Percentiles rank a stretch among this genome's conserved stretches.
Conservation (phyloP, 257 asterid genomes). For the Cynanchum wilfordii region DNA sequence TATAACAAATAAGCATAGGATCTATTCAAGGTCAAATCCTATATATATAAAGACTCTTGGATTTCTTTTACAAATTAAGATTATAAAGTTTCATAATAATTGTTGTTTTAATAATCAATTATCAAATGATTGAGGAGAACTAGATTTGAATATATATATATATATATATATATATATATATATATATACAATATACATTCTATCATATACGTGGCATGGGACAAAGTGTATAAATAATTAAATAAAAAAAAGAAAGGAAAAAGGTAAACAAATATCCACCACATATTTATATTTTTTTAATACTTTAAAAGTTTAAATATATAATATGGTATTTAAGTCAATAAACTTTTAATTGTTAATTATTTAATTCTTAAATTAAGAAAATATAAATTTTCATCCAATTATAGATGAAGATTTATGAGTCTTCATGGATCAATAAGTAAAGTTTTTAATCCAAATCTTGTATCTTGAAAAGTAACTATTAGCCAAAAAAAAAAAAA, state of each 20-base stretch:
- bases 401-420: too few species aligned
- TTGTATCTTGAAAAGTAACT: too few species aligned
- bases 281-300: background rate
- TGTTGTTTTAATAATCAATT: background rate
- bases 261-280: background rate
- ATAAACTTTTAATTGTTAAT: too few species aligned
- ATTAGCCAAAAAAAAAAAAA: too few species aligned
- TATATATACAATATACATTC: too few species aligned
- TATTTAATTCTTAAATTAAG: too few species aligned
- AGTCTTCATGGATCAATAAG: too few species aligned
- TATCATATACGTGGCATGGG: background rate
- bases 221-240: background rate
- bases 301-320: too few species aligned
- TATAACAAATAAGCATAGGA: background rate
- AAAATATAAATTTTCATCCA: too few species aligned
- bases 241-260: background rate
- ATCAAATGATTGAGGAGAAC: background rate
- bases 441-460: too few species aligned
- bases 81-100: background rate
- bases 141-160: background rate
- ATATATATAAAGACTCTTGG: background rate
- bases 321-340: too few species aligned
- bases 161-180: too few species aligned
- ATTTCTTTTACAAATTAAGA: background rate
- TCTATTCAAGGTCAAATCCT: background rate